These are phyloP conservation scores for Cyanodermella asteris DNA, from an alignment of 2,329 filamentous ascomycete genomes.

Conservation along the genomic window DNA sequence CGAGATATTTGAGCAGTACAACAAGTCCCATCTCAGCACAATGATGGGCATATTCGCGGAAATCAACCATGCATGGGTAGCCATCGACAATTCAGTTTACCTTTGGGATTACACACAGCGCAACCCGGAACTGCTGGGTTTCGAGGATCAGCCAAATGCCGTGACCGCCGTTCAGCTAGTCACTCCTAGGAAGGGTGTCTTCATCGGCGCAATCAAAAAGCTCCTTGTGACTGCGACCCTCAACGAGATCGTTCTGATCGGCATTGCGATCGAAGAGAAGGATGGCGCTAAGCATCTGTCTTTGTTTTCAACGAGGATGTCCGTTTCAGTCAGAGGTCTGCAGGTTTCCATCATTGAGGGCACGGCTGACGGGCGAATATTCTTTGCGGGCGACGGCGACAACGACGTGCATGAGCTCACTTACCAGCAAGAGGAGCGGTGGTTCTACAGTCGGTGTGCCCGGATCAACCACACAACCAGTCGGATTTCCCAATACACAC, in stretches of 20 bases:
- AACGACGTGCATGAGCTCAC: conserved; percentile 85
- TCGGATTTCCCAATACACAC: conserved; percentile 39
- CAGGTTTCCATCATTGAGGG: conserved; percentile 60
- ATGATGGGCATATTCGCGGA: conserved; percentile 89
- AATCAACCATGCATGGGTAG: conserved; percentile 85
- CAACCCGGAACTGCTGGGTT: conserved; percentile 80
- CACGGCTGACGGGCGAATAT: conserved; percentile 66
- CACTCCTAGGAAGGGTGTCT: conserved; percentile 66
- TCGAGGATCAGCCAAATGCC: conserved; percentile 67
- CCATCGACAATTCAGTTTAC: conserved; percentile 88
- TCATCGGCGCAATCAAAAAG: conserved; percentile 66
- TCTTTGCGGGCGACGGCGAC: conserved; percentile 62
- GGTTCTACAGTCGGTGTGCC: conserved; percentile 75
- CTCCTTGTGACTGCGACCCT: conserved; percentile 76
- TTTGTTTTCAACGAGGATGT: conserved; percentile 78
- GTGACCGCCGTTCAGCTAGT: conserved; percentile 85
- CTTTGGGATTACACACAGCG: conserved; percentile 93
- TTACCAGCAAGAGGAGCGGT: conserved; percentile 92
- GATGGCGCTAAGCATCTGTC: conserved; percentile 51
- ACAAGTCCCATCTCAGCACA: conserved; percentile 68
- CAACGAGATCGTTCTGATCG: conserved; percentile 67
- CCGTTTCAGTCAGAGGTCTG: conserved; percentile 50
- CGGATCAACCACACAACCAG: conserved; percentile 74
- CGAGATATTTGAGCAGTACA: conserved; percentile 78
- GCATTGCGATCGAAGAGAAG: conserved; percentile 43